Evolutionary conservation across 225 moss, liverwort and hornwort genomes (phyloP).

Genomic region (Thuidium tamariscinum): DNA sequence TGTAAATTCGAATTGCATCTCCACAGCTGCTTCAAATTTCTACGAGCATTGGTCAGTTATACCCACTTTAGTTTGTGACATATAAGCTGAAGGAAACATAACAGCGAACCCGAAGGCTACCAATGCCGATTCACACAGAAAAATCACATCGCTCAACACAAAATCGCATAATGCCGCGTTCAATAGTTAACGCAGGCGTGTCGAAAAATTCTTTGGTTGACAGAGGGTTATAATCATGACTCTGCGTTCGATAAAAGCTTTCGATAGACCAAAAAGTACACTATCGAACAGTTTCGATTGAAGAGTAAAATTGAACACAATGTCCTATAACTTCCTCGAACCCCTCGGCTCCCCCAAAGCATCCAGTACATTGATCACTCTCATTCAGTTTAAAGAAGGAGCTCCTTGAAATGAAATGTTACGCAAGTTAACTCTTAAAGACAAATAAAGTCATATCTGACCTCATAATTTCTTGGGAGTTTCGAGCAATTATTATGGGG

Average conservation of each 20-base stretch:
- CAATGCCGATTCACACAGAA: neutral
- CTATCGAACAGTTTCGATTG: neutral
- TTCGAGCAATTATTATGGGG: neutral
- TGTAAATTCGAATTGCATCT: slow-evolving; percentile 5
- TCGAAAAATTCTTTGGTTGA: neutral
- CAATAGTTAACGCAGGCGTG: neutral
- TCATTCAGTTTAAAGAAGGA: neutral
- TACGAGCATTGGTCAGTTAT: slow-evolving; percentile 3
- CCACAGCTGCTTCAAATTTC: slow-evolving; percentile 19
- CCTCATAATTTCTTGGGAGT: neutral
- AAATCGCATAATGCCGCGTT: neutral
- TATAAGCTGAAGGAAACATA: neutral
- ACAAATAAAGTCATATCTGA: neutral
- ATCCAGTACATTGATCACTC: neutral
- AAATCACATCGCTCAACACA: neutral
- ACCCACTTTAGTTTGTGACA: neutral
- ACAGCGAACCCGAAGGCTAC: neutral
- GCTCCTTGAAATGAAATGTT: neutral
- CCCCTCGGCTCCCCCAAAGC: neutral
- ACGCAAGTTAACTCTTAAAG: neutral
- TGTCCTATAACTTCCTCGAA: neutral
- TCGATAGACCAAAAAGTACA: neutral
- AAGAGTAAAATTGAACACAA: neutral
- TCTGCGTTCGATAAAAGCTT: neutral
- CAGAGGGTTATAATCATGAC: neutral